phyloP scores from a whole-genome alignment of 2,329 filamentous ascomycete species.

The Aspergillus sp. region DNA sequence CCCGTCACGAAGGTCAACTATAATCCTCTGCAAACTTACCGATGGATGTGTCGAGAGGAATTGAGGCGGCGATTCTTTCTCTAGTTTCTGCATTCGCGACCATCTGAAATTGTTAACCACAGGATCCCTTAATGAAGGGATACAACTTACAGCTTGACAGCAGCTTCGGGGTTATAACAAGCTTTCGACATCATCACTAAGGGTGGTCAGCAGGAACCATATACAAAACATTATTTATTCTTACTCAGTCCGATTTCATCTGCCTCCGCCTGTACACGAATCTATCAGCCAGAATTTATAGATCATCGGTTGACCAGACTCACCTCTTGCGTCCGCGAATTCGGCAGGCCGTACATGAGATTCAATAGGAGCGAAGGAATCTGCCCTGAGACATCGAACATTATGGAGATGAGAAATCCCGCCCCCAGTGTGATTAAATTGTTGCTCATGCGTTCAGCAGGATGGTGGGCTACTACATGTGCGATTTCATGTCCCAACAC shows the following conservation, averaged over 20 bases:
- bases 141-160: conserved; percentile 41
- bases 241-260: conserved; percentile 53
- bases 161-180: conserved; percentile 52
- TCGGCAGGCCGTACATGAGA: conserved; percentile 46
- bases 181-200: conserved; percentile 54
- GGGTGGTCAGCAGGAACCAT: conserved; percentile 9
- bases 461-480: conserved; percentile 52
- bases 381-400: conserved; percentile 36
- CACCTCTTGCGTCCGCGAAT: conserved; percentile 50
- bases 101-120: conserved; percentile 27
- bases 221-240: background rate
- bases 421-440: conserved; percentile 26
- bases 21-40: conserved; percentile 15
- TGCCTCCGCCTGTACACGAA: conserved; percentile 43
- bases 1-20: too few species aligned
- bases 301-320: conserved; percentile 1
- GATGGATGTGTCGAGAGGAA: conserved; percentile 55
- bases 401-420: conserved; percentile 18
- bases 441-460: conserved; percentile 47
- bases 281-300: conserved; percentile 1
- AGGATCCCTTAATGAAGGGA: background rate
- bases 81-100: conserved; percentile 44
- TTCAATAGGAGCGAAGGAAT: conserved; percentile 37
- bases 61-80: conserved; percentile 43
- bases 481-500: conserved; percentile 58